Conservation (phyloP, 768 basidiomycete species). For the Coprinopsis cinerea region DNA sequence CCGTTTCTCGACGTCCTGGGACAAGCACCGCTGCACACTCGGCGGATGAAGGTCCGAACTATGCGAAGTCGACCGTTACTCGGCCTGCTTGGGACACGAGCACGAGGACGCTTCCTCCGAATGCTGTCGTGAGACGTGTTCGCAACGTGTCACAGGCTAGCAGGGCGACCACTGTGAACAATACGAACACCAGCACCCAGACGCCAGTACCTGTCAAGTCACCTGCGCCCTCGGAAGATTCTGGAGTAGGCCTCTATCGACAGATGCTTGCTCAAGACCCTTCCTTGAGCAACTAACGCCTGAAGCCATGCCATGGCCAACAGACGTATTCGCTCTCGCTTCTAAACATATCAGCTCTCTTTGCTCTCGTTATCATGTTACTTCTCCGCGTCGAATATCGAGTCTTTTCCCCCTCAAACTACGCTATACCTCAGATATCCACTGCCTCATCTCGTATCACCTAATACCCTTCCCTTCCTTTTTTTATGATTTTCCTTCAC, state of each 20-base stretch:
- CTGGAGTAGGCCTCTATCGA: slow-evolving; percentile 78
- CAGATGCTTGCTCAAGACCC: slow-evolving; percentile 76
- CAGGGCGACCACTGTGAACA: slow-evolving; percentile 41
- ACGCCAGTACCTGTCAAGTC: slow-evolving; percentile 46
- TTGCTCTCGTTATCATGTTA: too few species aligned
- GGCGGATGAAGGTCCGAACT: slow-evolving; percentile 61
- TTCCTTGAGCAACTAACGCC: slow-evolving; percentile 39
- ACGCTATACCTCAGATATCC: slow-evolving; percentile 12
- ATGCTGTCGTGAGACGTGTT: slow-evolving; percentile 35
- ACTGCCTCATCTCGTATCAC: slow-evolving; percentile 15
- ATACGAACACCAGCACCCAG: slow-evolving; percentile 25
- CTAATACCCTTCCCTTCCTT: slow-evolving; percentile 14
- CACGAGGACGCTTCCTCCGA: slow-evolving; percentile 25
- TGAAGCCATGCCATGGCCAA: slow-evolving; percentile 5
- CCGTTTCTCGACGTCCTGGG: slow-evolving; percentile 33
- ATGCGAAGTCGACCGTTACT: slow-evolving; percentile 68
- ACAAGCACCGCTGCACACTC: slow-evolving; percentile 11
- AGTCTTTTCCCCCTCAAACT: slow-evolving; percentile 21
- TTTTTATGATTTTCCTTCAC: too few species aligned
- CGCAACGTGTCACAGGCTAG: slow-evolving; percentile 74
- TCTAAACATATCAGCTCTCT: too few species aligned
- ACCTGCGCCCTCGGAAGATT: slow-evolving; percentile 76
- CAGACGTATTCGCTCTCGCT: slow-evolving; percentile 13
- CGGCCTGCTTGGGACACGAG: slow-evolving; percentile 70
- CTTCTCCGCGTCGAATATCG: slow-evolving; percentile 12